A percentile compares a stretch with the other conserved stretches of the same genome.
Evolutionary conservation across 2,329 filamentous ascomycete species (phyloP).

Genomic region (Periconia sp.): DNA sequence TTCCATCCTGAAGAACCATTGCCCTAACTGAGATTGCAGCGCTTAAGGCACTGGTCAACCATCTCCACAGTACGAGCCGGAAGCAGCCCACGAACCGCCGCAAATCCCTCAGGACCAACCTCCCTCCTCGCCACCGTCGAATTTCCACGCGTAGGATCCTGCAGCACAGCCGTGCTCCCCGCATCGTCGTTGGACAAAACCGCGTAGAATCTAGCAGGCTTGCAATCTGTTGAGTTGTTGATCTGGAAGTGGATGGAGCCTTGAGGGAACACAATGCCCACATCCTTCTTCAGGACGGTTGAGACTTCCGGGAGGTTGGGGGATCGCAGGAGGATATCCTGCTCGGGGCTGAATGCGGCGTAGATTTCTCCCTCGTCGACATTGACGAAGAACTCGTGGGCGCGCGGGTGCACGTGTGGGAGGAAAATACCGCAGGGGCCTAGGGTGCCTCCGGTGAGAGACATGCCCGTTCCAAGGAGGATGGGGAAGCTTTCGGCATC

Average conservation of each 20-base stretch:
- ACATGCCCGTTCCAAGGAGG: slow-evolving; percentile 54
- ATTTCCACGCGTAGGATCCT: not conserved
- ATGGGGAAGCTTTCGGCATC: slow-evolving; percentile 61
- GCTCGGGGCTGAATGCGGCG: not conserved
- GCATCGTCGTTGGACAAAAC: slow-evolving; percentile 4
- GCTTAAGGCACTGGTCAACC: slow-evolving; percentile 5
- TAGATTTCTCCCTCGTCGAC: slow-evolving; percentile 23
- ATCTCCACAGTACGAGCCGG: slow-evolving; percentile 1
- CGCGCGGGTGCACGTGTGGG: slow-evolving; percentile 45
- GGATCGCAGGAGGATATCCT: not conserved
- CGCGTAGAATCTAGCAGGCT: slow-evolving; percentile 42
- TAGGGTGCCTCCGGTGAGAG: slow-evolving; percentile 56
- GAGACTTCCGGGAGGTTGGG: slow-evolving; percentile 27
- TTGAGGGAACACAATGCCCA: slow-evolving; percentile 44
- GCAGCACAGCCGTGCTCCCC: slow-evolving; percentile 2
- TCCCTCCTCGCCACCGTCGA: not conserved
- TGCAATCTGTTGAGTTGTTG: slow-evolving; percentile 40
- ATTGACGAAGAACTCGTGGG: slow-evolving; percentile 44
- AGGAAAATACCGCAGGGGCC: slow-evolving; percentile 55
- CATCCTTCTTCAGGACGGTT: slow-evolving; percentile 38
- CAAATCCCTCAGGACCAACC: not conserved
- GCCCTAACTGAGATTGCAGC: not conserved
- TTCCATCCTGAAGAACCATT: too few species aligned
- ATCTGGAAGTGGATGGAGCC: slow-evolving; percentile 48
- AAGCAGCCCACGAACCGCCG: slow-evolving; percentile 1